Percentiles rank a stretch among this genome's conserved stretches.
These are phyloP conservation scores for Fallopia convolvulus DNA, from an alignment of 148 eudicot species.

Conservation along the genomic window DNA sequence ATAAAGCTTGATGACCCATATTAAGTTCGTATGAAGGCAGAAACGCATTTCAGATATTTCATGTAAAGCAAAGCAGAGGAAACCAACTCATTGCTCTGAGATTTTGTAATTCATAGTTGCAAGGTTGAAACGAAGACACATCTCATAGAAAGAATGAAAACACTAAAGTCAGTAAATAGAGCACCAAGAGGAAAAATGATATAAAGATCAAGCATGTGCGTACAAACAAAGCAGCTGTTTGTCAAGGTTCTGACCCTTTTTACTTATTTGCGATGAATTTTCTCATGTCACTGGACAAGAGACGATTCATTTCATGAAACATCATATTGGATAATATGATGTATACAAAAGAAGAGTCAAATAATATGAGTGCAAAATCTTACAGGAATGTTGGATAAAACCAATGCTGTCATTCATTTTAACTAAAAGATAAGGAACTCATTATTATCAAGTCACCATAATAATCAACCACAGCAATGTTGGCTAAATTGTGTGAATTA, in stretches of 20 bases:
- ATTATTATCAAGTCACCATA: too few species aligned
- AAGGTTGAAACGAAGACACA: neutral
- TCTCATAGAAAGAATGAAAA: neutral
- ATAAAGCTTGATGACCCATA: neutral
- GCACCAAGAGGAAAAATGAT: neutral
- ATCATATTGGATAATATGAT: neutral
- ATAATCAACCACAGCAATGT: neutral
- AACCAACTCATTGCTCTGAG: neutral
- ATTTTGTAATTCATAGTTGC: neutral
- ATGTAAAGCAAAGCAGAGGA: neutral
- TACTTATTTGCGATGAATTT: neutral
- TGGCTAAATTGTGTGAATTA: neutral
- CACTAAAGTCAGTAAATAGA: neutral
- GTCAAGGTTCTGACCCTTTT: neutral
- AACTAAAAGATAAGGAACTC: too few species aligned
- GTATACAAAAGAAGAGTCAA: neutral
- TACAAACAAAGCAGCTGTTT: neutral
- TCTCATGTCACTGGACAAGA: neutral
- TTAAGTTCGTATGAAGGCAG: neutral
- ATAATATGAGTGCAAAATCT: neutral
- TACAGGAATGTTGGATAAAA: neutral
- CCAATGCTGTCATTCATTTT: neutral
- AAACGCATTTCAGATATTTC: neutral
- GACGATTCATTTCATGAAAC: neutral
- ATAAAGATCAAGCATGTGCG: neutral